Percentiles rank a stretch among this genome's conserved stretches.
Evolutionary conservation across 2,329 filamentous ascomycete genomes (phyloP).

Genomic region (Pseudopyricularia javanii): DNA sequence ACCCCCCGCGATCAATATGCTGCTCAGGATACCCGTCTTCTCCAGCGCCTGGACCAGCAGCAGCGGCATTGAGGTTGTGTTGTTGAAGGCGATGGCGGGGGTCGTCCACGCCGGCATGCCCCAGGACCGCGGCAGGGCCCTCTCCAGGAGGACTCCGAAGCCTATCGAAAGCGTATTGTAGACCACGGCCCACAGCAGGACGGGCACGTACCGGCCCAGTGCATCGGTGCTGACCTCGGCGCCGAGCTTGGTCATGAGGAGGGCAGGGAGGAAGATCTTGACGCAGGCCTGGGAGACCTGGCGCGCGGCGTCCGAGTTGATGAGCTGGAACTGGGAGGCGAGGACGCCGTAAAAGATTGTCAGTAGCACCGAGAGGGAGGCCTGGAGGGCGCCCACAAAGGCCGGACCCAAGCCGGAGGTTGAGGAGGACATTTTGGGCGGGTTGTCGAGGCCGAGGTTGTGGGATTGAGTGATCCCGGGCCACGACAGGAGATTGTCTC

Average conservation of each 20-base stretch:
- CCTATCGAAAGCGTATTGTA: constrained; percentile 25
- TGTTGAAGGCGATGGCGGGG: constrained; percentile 34
- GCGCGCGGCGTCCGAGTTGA: constrained; percentile 21
- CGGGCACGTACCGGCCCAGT: constrained; percentile 21
- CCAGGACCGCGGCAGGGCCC: constrained; percentile 12
- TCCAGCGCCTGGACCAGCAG: constrained; percentile 28
- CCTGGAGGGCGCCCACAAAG: constrained; percentile 24
- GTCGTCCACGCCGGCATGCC: constrained; percentile 32
- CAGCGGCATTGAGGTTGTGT: constrained; percentile 32
- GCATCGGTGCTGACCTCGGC: constrained; percentile 23
- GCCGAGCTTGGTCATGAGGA: constrained; percentile 32
- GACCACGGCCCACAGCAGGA: constrained; percentile 27
- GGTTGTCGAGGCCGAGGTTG: not conserved
- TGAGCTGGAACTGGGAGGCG: constrained; percentile 23
- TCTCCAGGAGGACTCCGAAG: constrained; percentile 23
- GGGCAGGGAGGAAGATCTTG: constrained; percentile 30
- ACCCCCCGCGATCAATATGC: constrained; percentile 24
- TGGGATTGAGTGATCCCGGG: no score
- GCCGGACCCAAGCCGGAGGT: not conserved
- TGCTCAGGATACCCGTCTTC: constrained; percentile 40
- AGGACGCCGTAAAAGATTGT: constrained; percentile 30
- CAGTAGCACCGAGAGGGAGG: constrained; percentile 31
- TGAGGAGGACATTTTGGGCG: not conserved
- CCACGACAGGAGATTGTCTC: no score
- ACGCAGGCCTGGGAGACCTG: constrained; percentile 33